A percentile compares a stretch with the other conserved stretches of the same genome.
phyloP scores from a whole-genome alignment of 2,329 filamentous ascomycete species.

The Nakataea oryzae region DNA sequence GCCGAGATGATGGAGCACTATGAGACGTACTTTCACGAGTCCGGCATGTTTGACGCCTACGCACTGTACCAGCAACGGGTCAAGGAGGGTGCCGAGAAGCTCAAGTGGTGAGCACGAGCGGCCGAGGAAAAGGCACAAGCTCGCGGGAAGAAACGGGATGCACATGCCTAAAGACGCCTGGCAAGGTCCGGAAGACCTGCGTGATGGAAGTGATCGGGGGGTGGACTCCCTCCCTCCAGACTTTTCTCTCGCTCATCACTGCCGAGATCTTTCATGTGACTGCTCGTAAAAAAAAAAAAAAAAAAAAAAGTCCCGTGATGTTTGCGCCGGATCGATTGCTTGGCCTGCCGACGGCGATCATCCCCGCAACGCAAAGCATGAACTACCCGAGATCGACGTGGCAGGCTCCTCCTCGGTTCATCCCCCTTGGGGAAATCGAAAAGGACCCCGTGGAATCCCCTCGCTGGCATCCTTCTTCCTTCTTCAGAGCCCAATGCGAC shows the following conservation, averaged over 20 bases:
- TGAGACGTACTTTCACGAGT: not conserved
- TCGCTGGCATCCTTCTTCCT: not conserved
- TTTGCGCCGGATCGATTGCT: not conserved
- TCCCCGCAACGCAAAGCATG: too few species aligned
- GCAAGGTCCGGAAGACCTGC: not conserved
- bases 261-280: not conserved
- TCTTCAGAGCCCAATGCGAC: not conserved
- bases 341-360: not conserved
- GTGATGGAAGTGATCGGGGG: not conserved
- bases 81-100: not conserved
- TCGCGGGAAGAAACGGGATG: not conserved
- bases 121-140: not conserved
- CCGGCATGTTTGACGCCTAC: not conserved
- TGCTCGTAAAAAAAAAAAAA: too few species aligned
- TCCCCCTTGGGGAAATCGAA: not conserved
- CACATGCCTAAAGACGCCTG: not conserved
- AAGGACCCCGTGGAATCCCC: not conserved
- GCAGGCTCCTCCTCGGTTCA: not conserved
- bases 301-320: not conserved
- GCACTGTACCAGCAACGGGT: not conserved
- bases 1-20: constrained; percentile 14
- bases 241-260: not conserved
- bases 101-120: not conserved
- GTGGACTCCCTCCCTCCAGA: not conserved
- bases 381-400: not conserved